A percentile compares a stretch with the other conserved stretches of the same genome.
phyloP scores from a whole-genome alignment of 2,329 filamentous ascomycete species.

The Colletotrichum sansevieriae region DNA sequence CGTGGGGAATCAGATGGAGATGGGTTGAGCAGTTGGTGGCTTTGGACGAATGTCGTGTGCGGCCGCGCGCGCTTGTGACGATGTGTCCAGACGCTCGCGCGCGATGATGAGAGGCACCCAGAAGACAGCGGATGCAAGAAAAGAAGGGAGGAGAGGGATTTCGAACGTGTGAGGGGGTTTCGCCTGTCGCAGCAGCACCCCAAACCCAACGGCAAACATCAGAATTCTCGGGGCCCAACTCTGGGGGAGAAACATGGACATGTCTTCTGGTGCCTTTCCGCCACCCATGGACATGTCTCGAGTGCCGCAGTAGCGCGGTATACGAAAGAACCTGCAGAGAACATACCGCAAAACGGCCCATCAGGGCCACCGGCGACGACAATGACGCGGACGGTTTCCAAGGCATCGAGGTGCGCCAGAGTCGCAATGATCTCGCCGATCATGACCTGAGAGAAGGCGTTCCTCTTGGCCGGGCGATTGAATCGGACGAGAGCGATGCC shows the following conservation, averaged over 20 bases:
- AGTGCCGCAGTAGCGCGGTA: neutral
- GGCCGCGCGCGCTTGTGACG: neutral
- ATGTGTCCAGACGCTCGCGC: neutral
- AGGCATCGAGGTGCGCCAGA: constrained; percentile 36
- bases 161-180: neutral
- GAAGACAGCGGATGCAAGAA: constrained; percentile 1
- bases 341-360: constrained; percentile 54
- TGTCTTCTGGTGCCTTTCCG: neutral
- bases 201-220: neutral
- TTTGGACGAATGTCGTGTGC: constrained; percentile 16
- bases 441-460: constrained; percentile 68
- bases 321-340: neutral
- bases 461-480: constrained; percentile 67
- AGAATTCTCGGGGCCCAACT: constrained; percentile 4
- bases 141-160: neutral
- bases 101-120: neutral
- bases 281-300: constrained; percentile 7
- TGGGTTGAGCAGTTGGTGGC: constrained; percentile 29
- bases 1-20: constrained; percentile 37
- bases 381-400: constrained; percentile 50
- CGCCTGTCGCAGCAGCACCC: constrained; percentile 3
- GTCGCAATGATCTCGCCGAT: constrained; percentile 57
- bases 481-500: constrained; percentile 39
- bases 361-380: constrained; percentile 52
- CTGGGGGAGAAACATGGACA: constrained; percentile 6